Conservation (phyloP, 345 rosid species). For the Atalantia buxifolia region DNA sequence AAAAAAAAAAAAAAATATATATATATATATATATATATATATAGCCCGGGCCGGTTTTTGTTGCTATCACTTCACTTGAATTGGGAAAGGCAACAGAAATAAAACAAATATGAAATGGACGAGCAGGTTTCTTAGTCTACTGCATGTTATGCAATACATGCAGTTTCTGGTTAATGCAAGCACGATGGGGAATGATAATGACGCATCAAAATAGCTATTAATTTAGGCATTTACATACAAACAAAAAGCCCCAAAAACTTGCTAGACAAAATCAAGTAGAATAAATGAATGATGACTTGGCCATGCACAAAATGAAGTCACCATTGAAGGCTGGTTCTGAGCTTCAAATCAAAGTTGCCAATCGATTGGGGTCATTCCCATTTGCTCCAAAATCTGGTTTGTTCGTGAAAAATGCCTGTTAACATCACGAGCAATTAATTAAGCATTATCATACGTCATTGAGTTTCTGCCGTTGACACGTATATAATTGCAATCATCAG, state of each 20-base stretch:
- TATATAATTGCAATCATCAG: neutral
- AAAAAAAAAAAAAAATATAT: too few species aligned
- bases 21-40: too few species aligned
- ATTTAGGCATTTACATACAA: neutral
- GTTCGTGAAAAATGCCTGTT: constrained; percentile 89
- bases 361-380: constrained; percentile 61
- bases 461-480: neutral
- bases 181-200: neutral
- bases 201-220: too few species aligned
- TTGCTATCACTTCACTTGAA: too few species aligned
- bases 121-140: too few species aligned
- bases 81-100: neutral
- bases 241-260: too few species aligned
- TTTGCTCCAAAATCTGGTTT: constrained; percentile 70
- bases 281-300: neutral
- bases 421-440: constrained; percentile 9
- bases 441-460: neutral
- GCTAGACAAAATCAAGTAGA: too few species aligned
- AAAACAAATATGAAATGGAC: too few species aligned
- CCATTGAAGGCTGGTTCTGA: neutral
- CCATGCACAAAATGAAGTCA: constrained; percentile 3
- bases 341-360: constrained; percentile 68
- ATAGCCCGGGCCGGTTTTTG: too few species aligned
- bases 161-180: too few species aligned
- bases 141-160: too few species aligned